Base-by-base conservation (phyloP, 2,329 filamentous ascomycete genomes). In the Fonsecaea pugnacius region DNA sequence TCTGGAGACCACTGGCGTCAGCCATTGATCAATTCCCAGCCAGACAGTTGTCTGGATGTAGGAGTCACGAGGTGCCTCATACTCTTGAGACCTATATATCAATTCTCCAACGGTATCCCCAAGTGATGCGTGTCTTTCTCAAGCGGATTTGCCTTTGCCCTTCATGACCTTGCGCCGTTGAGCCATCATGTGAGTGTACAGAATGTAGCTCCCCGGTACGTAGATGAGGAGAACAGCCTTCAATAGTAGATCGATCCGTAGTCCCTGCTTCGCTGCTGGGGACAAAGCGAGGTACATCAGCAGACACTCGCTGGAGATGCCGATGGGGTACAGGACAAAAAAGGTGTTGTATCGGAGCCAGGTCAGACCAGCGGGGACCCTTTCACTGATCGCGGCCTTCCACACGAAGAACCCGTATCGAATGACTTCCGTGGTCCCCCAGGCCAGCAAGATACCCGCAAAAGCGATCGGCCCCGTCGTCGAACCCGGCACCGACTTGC, bases 181-280 rank as follows among this genome's bases (percentile, higher is more conserved):
- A 67, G 84, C 83, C 83, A 98, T 91, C 95, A 99, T 98, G 78
- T 99, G 91, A 24, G 91, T 92, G 75, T 95, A 98, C 63, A 98
- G 79, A 62, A 96, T 85, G 73, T 95, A 96, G 3, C 91, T 86
- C 73, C 91, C 90, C 51, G 92, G 92, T 51, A 96, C 84, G 77
- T 96, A 97, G 61, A 91, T 82, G 4, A 84, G 83, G 72, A 96
- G 73, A 38, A 94, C 84, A 5, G 78, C 82, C 72, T 87, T 86
- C 71, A 94, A 78, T 60, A 83, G 80, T 72, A 83, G 88, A 60
- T 84, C 84, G 72, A 82, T 86, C 72, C 77, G 78, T 73, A 78
- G 80, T 69, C 76, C 80, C 69, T 79, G 76, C 68, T 72, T 79
- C 55, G 87, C 87, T 1, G 90, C 79, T 14, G 77, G 88, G 12